A percentile compares a stretch with the other conserved stretches of the same genome.
phyloP scores from a whole-genome alignment of 148 eudicot genomes.

The Fagopyrum homotropicum region DNA sequence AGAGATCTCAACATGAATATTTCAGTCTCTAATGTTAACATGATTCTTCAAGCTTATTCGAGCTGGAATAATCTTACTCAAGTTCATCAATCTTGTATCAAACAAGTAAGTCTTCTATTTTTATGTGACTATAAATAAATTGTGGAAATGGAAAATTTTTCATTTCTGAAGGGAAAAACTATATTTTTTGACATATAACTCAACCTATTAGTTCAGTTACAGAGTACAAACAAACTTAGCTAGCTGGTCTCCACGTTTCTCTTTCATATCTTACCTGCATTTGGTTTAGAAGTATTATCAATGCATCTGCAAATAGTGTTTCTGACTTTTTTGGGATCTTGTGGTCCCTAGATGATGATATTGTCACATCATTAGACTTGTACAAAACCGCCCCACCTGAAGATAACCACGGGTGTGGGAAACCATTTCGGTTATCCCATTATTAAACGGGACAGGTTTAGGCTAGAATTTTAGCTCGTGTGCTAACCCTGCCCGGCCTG shows the following conservation, averaged over 20 bases:
- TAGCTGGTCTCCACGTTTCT: background rate
- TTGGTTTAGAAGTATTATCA: background rate
- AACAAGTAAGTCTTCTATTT: background rate
- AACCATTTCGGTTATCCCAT: too few relatives aligned
- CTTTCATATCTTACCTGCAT: background rate
- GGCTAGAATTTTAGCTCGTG: too few relatives aligned
- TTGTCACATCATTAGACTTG: too few relatives aligned
- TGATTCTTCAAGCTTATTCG: conserved; percentile 94
- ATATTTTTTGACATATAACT: background rate
- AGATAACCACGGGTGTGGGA: too few relatives aligned
- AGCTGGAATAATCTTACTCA: conserved; percentile 87
- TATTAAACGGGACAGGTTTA: too few relatives aligned
- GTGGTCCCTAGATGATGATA: background rate
- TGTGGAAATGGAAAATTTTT: background rate
- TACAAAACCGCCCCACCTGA: too few relatives aligned
- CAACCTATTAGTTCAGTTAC: background rate
- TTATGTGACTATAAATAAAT: background rate
- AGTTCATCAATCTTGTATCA: conserved; percentile 40
- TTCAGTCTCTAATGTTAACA: conserved; percentile 81
- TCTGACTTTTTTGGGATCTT: background rate
- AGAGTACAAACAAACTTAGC: background rate
- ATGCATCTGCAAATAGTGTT: background rate
- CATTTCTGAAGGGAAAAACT: background rate
- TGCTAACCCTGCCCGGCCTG: too few relatives aligned
- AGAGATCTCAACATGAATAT: conserved; percentile 84